Evolutionary conservation across 164 flowering plant genomes (phyloP), one percentile per base, ranked within the genome.

Genomic region (Annona squamosa): DNA sequence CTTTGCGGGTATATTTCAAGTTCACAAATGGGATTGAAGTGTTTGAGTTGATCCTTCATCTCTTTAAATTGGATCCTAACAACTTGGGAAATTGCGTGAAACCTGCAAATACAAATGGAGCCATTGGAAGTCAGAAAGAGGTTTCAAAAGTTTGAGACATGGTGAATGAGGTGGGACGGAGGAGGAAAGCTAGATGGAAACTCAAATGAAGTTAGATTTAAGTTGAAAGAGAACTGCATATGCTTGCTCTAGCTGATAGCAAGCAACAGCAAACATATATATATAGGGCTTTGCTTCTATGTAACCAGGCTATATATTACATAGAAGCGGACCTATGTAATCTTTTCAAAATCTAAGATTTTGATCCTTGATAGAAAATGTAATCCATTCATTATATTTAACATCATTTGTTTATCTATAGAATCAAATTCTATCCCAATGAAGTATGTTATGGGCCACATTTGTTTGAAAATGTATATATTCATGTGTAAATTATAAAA

Each of bases 11-110:
- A 81, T 89, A 59, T 89, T 90, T 75, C 76, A 75, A 74, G 84
- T 80, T 63, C 80, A 74, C 10, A 46, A 26, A 72, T 66, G 72
- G 81, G 67, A 66, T 76, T 70, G 86, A 83, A 70, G 80, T 89
- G n/a, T 85, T 65, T 56, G 86, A 87, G 65, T 74, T 89, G 67
- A 79, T 84, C 2, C 48, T 82, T 37, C 44, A 67, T 48, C 73
- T 89, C 63, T 67, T 82, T 43, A 45, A 79, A 52, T 71, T 88
- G 78, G 90, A 89, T 61, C 88, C 90, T 37, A 70, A 80, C 46
- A 86, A 88, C 76, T 74, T 87, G 13, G 91, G 89, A 72, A 87
- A 86, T 70, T 86, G 82, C 77, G 85, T 89, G 61, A 75, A 90
- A 1, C 82, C 87, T 70, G 85, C 91, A 48, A 87, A 87, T 74